Evolutionary conservation across 176 grass and related monocot species (phyloP), one percentile per base, ranked within the genome.

Genomic region (Panicum miliaceum): DNA sequence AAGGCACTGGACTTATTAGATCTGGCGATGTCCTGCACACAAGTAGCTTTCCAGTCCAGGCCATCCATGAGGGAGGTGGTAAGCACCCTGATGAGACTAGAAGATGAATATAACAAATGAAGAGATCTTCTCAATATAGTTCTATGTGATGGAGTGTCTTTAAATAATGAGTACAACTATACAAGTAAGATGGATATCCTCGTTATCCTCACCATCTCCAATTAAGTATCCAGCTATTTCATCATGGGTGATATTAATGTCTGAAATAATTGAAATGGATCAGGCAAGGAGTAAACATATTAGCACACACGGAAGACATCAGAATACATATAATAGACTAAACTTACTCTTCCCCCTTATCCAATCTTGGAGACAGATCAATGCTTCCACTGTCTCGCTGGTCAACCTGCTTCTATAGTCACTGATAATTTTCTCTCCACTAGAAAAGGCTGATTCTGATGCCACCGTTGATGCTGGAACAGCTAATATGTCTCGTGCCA

Each of bases 1-100:
- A 92, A 86, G 27, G 85, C 73, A 22, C 62, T 92, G n/a, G 69
- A 90, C 59, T 6, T 94, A 59, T 1, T 94, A 22, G 84, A 90
- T 12, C 22, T 94, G 20, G 93, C 90, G 0, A 42, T 94, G 40
- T 85, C 81, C 11, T 94, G 93, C 67, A 92, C 93, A 2, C 63
- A 85, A 4, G 41, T 54, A 42, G 68, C 73, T 11, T 64, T 75
- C 34, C 77, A 92, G 14, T 77, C 66, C 1, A 88, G 93, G 67
- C 93, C 93, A 12, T 83, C 93, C 37, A 94, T 92, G 93, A 85
- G 93, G 36, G 87, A 94, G 34, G 78, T 90, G n/a, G 87, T 84
- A 4, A 83, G 85, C 52, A 54, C 52, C 62, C 70, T 94, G 61
- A 84, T 89, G 50, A 89, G 77, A 43, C 59, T 89, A 7, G 68